Conservation (phyloP, 441 rosid species). For the Erodium moschatum region DNA sequence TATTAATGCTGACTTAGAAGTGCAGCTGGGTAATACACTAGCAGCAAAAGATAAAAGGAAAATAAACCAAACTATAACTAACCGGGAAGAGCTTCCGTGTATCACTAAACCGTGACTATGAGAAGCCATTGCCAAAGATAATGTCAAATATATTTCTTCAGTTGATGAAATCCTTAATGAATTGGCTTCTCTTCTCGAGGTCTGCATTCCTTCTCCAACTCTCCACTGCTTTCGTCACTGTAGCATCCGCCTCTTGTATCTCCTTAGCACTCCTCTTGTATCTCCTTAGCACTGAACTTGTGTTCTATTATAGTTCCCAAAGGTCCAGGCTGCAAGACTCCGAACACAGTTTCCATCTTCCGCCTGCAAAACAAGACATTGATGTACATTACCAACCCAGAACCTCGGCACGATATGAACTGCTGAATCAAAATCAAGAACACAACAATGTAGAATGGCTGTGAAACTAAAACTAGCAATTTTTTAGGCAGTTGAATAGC, state of each 20-base stretch:
- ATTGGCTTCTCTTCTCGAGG: constrained; percentile 36
- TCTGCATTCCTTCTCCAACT: constrained; percentile 51
- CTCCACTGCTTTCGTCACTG: constrained; percentile 49
- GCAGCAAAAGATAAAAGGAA: too few relatives aligned
- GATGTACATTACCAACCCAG: neutral
- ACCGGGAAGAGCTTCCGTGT: neutral
- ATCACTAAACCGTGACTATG: neutral
- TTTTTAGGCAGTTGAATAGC: neutral
- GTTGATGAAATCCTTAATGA: constrained; percentile 46
- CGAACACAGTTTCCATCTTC: constrained; percentile 78
- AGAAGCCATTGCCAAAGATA: neutral
- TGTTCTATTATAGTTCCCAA: constrained; percentile 59
- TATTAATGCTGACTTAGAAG: neutral
- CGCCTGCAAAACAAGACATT: constrained; percentile 29
- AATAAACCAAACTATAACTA: neutral
- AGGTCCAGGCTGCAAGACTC: constrained; percentile 81
- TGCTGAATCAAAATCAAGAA: neutral
- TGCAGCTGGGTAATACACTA: neutral
- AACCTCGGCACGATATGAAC: neutral
- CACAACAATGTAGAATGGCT: neutral
- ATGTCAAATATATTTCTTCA: constrained; percentile 21
- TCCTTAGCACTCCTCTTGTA: constrained; percentile 43
- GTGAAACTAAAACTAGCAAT: neutral
- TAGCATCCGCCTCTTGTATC: constrained; percentile 36
- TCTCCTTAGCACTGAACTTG: constrained; percentile 63